A percentile compares a stretch with the other conserved stretches of the same genome.
Evolutionary conservation across 2,329 filamentous ascomycete species (phyloP).

Genomic region (Karstenula rhodostoma): DNA sequence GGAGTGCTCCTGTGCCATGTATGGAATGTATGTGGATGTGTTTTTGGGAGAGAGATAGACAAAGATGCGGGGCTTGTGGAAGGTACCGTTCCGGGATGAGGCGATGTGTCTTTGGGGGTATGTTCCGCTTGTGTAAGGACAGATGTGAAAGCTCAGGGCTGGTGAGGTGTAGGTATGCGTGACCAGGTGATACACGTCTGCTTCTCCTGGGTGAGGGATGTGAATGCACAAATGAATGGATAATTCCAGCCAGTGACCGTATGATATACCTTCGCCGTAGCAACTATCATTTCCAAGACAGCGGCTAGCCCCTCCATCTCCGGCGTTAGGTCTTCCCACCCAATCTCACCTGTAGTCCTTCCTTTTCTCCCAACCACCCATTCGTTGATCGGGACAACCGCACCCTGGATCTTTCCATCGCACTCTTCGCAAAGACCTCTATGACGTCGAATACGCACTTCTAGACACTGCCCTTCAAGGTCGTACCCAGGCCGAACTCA

Average conservation of each 20-base stretch:
- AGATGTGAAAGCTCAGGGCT: not conserved
- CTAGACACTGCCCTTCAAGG: constrained; percentile 23
- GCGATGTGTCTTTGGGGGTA: constrained; percentile 4
- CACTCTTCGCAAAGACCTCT: constrained; percentile 23
- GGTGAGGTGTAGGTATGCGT: not conserved
- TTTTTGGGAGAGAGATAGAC: constrained; percentile 17
- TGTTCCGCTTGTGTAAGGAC: not conserved
- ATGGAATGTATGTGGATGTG: constrained; percentile 6
- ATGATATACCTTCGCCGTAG: constrained; percentile 15
- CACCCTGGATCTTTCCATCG: constrained; percentile 32
- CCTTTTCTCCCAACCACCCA: constrained; percentile 16
- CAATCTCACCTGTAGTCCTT: not conserved
- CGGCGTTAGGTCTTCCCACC: constrained; percentile 18
- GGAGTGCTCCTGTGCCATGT: constrained; percentile 32
- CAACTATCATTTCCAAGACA: constrained; percentile 9
- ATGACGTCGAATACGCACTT: constrained; percentile 37
- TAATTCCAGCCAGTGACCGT: not conserved
- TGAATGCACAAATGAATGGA: not conserved
- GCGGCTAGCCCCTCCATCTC: constrained; percentile 18
- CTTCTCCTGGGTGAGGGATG: not conserved
- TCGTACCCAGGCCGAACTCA: constrained; percentile 21
- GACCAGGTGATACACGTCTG: not conserved
- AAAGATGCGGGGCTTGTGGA: constrained; percentile 14
- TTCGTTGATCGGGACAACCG: constrained; percentile 40
- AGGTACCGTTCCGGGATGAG: constrained; percentile 1